Evolutionary conservation across 257 asterid species (phyloP), one percentile per base, ranked within the genome.

Genomic region (Schizonepeta tenuifolia): DNA sequence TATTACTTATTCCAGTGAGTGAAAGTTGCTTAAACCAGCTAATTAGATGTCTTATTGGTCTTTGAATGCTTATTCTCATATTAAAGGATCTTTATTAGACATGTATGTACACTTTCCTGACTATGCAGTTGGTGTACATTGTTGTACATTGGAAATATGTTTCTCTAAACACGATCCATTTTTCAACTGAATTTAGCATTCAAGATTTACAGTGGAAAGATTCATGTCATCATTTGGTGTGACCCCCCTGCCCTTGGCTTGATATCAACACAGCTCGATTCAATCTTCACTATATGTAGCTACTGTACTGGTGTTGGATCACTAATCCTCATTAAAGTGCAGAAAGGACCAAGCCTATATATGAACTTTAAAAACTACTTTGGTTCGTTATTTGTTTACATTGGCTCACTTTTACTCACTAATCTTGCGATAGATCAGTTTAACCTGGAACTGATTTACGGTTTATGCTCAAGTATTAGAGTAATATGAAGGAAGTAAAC

Each of bases 1-100:
- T 90, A 54, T 79, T 92, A 77, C 79, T 82, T 54, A 72, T 88
- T 70, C 97, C 97, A 3, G 99, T 92, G 75, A 90, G 99, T 86
- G 71, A 74, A 71, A 74, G 36, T 10, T 75, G 31, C 22, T 60
- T 61, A 33, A 54, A 31, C 18, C 18, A 9, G 26, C 53, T 50
- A 36, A n/a, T 7, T 13, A 8, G 44, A 31, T 31, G 55, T 46
- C 33, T 49, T 53, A 15, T 61, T 68, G 44, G 43, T 77, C 71
- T 63, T 66, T 4, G 67, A 53, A 44, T 53, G 65, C 54, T 20
- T 17, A 20, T 61, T 21, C 44, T 17, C 40, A 6, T 75, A 8
- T 26, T 55, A 61, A 55, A 14, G 15, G 57, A 72, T 44, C 33
- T 56, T 47, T 38, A 38, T 36, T 69, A 38, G 75, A 53, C 15